These are phyloP conservation scores for Arthrobotrys entomopaga DNA, from an alignment of 2,329 filamentous ascomycete species.

Conservation along the genomic window DNA sequence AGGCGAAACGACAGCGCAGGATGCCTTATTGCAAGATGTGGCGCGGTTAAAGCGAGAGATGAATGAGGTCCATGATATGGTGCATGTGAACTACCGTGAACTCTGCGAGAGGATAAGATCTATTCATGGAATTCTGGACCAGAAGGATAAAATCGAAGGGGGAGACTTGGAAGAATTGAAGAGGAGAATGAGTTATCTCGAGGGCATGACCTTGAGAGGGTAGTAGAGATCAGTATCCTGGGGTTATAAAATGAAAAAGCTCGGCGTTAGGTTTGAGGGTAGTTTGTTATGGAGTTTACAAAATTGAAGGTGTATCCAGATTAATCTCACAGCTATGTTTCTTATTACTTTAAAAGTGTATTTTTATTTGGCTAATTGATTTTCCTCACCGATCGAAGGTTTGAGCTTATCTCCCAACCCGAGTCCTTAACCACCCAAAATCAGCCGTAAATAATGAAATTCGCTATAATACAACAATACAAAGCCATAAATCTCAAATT, in stretches of 20 bases:
- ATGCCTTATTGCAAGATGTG: constrained; percentile 23
- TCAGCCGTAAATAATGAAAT: too few species aligned
- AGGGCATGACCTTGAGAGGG: constrained; percentile 21
- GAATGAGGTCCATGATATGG: constrained; percentile 31
- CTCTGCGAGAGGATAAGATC: constrained; percentile 28
- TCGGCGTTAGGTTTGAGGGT: too few species aligned
- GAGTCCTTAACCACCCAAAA: too few species aligned
- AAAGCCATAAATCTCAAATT: too few species aligned
- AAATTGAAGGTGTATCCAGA: too few species aligned
- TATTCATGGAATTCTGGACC: constrained; percentile 32
- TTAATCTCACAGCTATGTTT: too few species aligned
- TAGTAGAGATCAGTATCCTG: neutral
- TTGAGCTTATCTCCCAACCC: too few species aligned
- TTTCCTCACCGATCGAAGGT: too few species aligned
- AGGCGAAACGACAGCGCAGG: constrained; percentile 7
- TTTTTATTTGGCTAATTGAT: too few species aligned
- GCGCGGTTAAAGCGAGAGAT: constrained; percentile 32
- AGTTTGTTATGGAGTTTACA: too few species aligned
- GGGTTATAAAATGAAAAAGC: neutral
- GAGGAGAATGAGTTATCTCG: constrained; percentile 28
- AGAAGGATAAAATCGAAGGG: constrained; percentile 22
- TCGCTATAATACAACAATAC: too few species aligned
- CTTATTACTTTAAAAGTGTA: too few species aligned
- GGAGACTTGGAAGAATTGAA: constrained; percentile 33
- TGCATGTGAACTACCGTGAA: constrained; percentile 35